Evolutionary conservation across 176 grass and related monocot species (phyloP).

Genomic region (Carex kokanica): DNA sequence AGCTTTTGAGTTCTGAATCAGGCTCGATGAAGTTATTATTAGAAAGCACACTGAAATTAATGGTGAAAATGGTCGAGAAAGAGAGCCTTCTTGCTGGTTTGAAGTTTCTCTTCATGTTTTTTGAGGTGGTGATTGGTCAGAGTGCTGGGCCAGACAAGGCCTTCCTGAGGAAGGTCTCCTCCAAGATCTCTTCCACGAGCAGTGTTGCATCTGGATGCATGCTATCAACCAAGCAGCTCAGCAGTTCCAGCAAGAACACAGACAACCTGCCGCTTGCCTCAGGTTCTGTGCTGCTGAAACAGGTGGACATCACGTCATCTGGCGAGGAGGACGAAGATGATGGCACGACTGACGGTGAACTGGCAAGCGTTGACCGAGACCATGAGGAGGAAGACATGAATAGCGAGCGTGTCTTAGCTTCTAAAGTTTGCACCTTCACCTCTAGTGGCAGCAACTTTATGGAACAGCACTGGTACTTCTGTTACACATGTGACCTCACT

Average conservation of each 20-base stretch:
- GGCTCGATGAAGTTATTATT: slow-evolving; percentile 56
- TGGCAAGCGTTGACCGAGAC: slow-evolving; percentile 88
- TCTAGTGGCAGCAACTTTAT: slow-evolving; percentile 99
- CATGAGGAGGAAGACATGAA: slow-evolving; percentile 78
- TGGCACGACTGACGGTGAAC: slow-evolving; percentile 88
- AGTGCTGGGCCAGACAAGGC: slow-evolving; percentile 43
- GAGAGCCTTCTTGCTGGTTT: slow-evolving; percentile 49
- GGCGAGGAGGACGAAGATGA: slow-evolving; percentile 97
- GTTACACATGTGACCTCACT: slow-evolving; percentile 96
- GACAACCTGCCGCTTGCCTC: slow-evolving; percentile 58
- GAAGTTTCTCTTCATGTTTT: slow-evolving; percentile 81
- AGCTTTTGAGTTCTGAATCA: slow-evolving; percentile 63
- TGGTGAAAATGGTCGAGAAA: slow-evolving; percentile 71
- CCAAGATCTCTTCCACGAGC: slow-evolving; percentile 43
- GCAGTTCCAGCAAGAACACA: slow-evolving; percentile 49
- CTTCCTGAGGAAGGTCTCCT: slow-evolving; percentile 56
- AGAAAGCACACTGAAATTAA: slow-evolving; percentile 64
- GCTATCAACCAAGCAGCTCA: slow-evolving; percentile 44
- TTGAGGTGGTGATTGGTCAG: slow-evolving; percentile 65
- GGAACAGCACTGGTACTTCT: slow-evolving; percentile 99
- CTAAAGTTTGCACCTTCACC: slow-evolving; percentile 96
- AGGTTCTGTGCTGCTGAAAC: slow-evolving; percentile 27
- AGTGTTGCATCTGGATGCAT: slow-evolving; percentile 51
- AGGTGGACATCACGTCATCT: slow-evolving; percentile 44
- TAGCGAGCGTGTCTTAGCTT: slow-evolving; percentile 71